Evolutionary conservation across 2,329 filamentous ascomycete species (phyloP), one percentile per base, ranked within the genome.

Genomic region (Beauveria pseudobassiana): DNA sequence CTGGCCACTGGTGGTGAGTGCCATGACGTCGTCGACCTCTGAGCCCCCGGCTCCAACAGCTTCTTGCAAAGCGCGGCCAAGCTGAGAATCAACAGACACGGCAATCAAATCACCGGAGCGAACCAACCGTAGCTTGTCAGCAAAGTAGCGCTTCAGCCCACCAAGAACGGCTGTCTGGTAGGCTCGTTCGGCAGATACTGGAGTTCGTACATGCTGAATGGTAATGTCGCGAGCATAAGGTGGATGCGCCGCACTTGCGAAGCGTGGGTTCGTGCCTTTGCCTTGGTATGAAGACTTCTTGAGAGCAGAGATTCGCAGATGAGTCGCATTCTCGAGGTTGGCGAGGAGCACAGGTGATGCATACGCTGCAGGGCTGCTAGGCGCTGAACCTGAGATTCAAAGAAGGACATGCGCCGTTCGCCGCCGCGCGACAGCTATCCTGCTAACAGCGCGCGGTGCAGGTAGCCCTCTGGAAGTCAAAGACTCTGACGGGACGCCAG

Each of bases 401-500:
- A 87, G 68, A 87, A 88, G 0, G 85, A 88, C 59, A 81, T 69
- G 53, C 78, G 78, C 61, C 85, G 77, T 60, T 80, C 78, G 26
- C 79, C 75, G 22, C 78, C 76, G 64, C 80, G 80, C 16, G 80
- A 81, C 83, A 5, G 83, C 78, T 63, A 88, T 86, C 62, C 83
- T 80, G 2, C 83, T 85, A 64, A 87, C 80, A 0, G 84, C 80
- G 3, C 85, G 80, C 2, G 50, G 59, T 60, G 81, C 80, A 3
- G 83, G 67, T 87, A 88, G 53, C 82, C 87, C 68, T 95, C 93
- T 0, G 95, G 91, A 1, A 99, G 78, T 0, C 92, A 72, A 91
- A 99, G 3, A 98, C 88, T 68, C 90, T 90, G 18, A 90, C 93
- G 3, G 92, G 89, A 40, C 95, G 85, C 89, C 91, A 96, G 54